Percentiles rank a stretch among this genome's conserved stretches.
Evolutionary conservation across 768 basidiomycete species (phyloP).

Genomic region (Pleurotus ostreatus): DNA sequence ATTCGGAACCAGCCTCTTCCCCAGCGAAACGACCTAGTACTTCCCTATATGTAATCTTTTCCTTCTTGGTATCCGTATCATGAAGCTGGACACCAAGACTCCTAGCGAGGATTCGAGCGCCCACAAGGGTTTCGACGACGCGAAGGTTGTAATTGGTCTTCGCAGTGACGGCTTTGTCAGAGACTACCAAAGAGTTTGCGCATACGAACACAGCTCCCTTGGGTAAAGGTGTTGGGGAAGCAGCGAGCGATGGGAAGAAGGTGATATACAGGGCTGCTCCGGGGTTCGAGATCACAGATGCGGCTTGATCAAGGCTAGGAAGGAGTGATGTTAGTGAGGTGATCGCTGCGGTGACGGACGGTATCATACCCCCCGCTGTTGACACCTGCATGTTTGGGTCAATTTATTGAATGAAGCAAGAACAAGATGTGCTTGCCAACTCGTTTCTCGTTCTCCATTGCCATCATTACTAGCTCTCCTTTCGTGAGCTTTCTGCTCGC

Average conservation of each 20-base stretch:
- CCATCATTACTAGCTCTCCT: conserved; percentile 70
- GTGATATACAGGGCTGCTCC: conserved; percentile 74
- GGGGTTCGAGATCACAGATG: conserved; percentile 73
- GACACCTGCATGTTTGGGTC: conserved; percentile 36
- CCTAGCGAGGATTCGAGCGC: conserved; percentile 68
- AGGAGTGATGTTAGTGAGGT: conserved; percentile 10
- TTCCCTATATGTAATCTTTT: conserved; percentile 63
- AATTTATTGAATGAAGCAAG: conserved; percentile 2
- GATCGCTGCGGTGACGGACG: background rate
- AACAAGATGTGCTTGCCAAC: conserved; percentile 42
- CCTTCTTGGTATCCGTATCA: conserved; percentile 27
- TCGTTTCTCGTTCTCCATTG: conserved; percentile 81
- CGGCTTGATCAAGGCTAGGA: conserved; percentile 84
- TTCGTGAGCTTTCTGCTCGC: conserved; percentile 39
- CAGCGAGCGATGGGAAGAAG: conserved; percentile 72
- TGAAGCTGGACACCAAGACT: conserved; percentile 39
- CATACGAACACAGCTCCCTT: conserved; percentile 60
- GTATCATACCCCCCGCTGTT: conserved; percentile 70
- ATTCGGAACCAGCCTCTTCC: conserved; percentile 29
- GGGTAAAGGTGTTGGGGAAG: conserved; percentile 62
- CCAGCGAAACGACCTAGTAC: conserved; percentile 57
- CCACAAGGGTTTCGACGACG: conserved; percentile 86
- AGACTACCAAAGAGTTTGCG: conserved; percentile 80
- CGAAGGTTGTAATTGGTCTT: conserved; percentile 83
- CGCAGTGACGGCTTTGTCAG: conserved; percentile 75